Evolutionary conservation across 768 basidiomycete genomes (phyloP).

Genomic region (Lactarius tabidus): DNA sequence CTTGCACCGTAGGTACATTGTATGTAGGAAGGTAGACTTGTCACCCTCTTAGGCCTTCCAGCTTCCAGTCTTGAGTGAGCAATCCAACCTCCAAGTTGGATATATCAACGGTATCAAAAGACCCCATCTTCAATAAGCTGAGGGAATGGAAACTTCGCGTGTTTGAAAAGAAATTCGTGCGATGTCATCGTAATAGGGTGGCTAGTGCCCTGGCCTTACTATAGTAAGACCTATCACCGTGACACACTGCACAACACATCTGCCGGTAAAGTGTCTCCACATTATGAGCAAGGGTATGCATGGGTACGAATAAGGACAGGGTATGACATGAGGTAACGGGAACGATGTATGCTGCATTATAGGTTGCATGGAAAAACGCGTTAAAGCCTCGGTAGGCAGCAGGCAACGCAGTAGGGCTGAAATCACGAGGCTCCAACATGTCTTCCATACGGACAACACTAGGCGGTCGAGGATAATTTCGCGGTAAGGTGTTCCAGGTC

Average conservation of each 20-base stretch:
- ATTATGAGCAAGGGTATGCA: slow-evolving; percentile 19
- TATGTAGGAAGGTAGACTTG: too few species aligned
- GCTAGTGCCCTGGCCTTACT: slow-evolving; percentile 7
- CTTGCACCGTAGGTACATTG: too few species aligned
- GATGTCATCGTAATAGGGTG: too few species aligned
- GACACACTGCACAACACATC: neutral
- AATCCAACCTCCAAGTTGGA: too few species aligned
- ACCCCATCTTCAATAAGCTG: too few species aligned
- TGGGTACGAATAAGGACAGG: slow-evolving; percentile 25
- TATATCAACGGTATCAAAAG: too few species aligned
- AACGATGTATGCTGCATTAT: slow-evolving; percentile 16
- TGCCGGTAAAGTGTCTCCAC: neutral
- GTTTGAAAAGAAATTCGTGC: too few species aligned
- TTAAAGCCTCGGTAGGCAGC: slow-evolving; percentile 13
- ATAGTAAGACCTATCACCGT: too few species aligned
- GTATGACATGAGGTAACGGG: slow-evolving; percentile 24
- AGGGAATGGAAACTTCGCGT: too few species aligned
- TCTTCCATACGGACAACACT: slow-evolving; percentile 17
- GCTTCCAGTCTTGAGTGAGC: too few species aligned
- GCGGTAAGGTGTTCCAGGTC: slow-evolving; percentile 52
- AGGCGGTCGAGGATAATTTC: slow-evolving; percentile 29
- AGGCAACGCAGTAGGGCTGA: slow-evolving; percentile 11
- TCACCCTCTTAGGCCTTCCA: too few species aligned
- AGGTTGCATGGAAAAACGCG: slow-evolving; percentile 17
- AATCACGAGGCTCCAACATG: slow-evolving; percentile 13